phyloP scores from a whole-genome alignment of 192 early-diverging fungal species.

The Cladochytrium replicatum region DNA sequence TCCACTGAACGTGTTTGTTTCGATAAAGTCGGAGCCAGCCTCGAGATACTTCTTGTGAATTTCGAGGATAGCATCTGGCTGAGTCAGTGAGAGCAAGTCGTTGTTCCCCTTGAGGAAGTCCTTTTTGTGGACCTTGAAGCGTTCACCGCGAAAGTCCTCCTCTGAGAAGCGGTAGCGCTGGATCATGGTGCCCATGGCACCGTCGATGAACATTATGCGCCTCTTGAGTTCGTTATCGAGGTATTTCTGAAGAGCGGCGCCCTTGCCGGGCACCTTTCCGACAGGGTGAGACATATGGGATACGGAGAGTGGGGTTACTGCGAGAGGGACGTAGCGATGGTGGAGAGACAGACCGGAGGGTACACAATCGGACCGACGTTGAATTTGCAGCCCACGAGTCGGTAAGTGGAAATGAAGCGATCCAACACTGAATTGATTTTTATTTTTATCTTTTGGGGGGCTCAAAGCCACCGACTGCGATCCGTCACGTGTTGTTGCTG shows the following conservation, averaged over 20 bases:
- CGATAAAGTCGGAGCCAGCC: conserved; percentile 86
- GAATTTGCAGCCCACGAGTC: too few relatives aligned
- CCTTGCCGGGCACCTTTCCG: conserved; percentile 41
- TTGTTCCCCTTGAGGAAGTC: conserved; percentile 91
- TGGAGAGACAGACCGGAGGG: too few relatives aligned
- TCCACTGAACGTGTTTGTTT: conserved; percentile 93
- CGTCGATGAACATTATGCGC: conserved; percentile 94
- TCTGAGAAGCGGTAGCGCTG: conserved; percentile 74
- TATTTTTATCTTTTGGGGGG: too few relatives aligned
- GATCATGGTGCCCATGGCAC: conserved; percentile 93
- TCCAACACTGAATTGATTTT: too few relatives aligned
- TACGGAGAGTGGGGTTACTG: too few relatives aligned
- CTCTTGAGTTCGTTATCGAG: conserved; percentile 63
- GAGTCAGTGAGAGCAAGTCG: conserved; percentile 85
- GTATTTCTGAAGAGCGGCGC: conserved; percentile 42
- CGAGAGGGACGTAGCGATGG: too few relatives aligned
- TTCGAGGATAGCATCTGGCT: conserved; percentile 75
- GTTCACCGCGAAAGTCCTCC: conserved; percentile 74
- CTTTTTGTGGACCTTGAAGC: conserved; percentile 73
- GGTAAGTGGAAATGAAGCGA: too few relatives aligned
- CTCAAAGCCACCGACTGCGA: too few relatives aligned
- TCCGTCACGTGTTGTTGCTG: too few relatives aligned
- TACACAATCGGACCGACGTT: too few relatives aligned
- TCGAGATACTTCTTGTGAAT: conserved; percentile 88
- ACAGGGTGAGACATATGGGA: conserved; percentile 14